Percentiles rank a stretch among this genome's conserved stretches.
These are phyloP conservation scores for Pleurotus pulmonarius DNA, from an alignment of 768 basidiomycete species.

Conservation along the genomic window DNA sequence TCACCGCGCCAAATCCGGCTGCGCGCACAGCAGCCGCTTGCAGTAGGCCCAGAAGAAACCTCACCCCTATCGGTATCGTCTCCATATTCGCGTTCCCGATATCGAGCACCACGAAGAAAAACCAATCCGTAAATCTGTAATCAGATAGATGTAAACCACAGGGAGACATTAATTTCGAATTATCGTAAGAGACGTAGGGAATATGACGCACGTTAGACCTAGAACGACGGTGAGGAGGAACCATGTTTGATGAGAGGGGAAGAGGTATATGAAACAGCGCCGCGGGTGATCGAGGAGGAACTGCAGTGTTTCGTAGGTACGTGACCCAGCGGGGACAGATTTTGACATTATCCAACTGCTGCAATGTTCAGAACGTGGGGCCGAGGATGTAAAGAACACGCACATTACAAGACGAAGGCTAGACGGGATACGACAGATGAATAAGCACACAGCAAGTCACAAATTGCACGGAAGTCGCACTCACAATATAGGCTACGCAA, in stretches of 20 bases:
- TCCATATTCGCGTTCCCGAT: slow-evolving; percentile 72
- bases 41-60: slow-evolving; percentile 71
- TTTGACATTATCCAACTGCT: slow-evolving; percentile 73
- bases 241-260: slow-evolving; percentile 94
- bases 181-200: neutral
- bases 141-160: neutral
- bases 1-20: slow-evolving; percentile 82
- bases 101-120: slow-evolving; percentile 86
- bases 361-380: slow-evolving; percentile 5
- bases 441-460: neutral
- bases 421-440: neutral
- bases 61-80: slow-evolving; percentile 62
- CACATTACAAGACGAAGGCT: slow-evolving; percentile 85
- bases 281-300: slow-evolving; percentile 96
- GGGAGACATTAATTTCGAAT: neutral
- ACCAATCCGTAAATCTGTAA: slow-evolving; percentile 75
- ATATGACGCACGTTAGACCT: slow-evolving; percentile 57
- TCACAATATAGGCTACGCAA: slow-evolving; percentile 76
- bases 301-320: slow-evolving; percentile 72
- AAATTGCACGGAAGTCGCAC: slow-evolving; percentile 23
- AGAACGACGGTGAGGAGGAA: slow-evolving; percentile 73
- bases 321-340: slow-evolving; percentile 53
- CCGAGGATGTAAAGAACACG: slow-evolving; percentile 20
- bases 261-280: slow-evolving; percentile 86
- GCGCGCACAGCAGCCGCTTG: slow-evolving; percentile 83